Evolutionary conservation across 495 filamentous ascomycete species (phyloP).

Genomic region (Podospora sp.): DNA sequence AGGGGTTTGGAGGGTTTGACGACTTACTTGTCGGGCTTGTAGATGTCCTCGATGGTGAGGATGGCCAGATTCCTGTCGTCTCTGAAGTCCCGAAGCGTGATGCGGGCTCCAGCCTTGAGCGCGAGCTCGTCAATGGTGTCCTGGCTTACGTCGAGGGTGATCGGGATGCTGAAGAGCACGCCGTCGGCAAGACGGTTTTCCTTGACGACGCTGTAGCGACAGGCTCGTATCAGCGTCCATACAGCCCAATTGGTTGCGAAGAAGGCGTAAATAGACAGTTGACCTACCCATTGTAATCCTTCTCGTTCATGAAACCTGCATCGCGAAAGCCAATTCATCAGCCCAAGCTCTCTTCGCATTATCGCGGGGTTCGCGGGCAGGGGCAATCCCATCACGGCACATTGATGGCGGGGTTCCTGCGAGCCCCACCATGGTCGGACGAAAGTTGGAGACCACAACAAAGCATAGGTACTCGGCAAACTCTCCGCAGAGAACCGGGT

Average conservation of each 20-base stretch:
- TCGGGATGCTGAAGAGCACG: conserved; percentile 94
- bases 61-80: conserved; percentile 96
- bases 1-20: neutral
- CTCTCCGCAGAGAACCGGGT: neutral
- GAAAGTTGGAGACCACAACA: conserved; percentile 1
- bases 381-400: neutral
- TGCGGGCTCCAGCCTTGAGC: conserved; percentile 74
- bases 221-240: neutral
- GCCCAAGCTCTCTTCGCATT: conserved; percentile 8
- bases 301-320: conserved; percentile 93
- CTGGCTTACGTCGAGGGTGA: conserved; percentile 83
- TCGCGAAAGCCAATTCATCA: conserved; percentile 27
- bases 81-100: conserved; percentile 92
- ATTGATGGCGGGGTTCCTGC: conserved; percentile 35
- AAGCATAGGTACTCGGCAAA: neutral
- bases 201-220: conserved; percentile 71
- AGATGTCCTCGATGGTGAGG: conserved; percentile 92
- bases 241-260: neutral
- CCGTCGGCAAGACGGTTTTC: conserved; percentile 84
- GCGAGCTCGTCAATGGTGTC: conserved; percentile 69
- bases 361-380: neutral
- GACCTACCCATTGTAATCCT: conserved; percentile 88
- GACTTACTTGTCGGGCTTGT: conserved; percentile 92
- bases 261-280: neutral
- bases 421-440: conserved; percentile 31